These are phyloP conservation scores for Nyssa sinensis DNA, from an alignment of 148 eudicot genomes.

Conservation along the genomic window DNA sequence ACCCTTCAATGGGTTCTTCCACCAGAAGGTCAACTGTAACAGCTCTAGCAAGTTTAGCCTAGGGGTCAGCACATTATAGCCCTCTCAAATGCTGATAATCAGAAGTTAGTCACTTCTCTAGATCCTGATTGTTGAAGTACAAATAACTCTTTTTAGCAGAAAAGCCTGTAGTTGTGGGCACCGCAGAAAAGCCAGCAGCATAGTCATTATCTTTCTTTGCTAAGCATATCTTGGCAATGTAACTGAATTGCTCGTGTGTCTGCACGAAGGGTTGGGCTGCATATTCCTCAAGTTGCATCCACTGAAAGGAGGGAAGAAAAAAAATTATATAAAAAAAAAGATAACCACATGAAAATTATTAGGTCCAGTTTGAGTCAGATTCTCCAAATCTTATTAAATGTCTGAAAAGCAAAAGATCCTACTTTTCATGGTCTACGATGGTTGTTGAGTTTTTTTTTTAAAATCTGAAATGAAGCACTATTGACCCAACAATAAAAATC, in stretches of 20 bases:
- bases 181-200: constrained; percentile 37
- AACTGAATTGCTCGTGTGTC: constrained; percentile 27
- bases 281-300: constrained; percentile 56
- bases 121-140: constrained; percentile 25
- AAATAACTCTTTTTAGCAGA: constrained; percentile 27
- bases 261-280: constrained; percentile 41
- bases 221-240: constrained; percentile 30
- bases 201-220: constrained; percentile 29
- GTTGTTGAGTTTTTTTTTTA: too few relatives aligned
- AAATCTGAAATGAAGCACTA: too few relatives aligned
- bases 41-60: neutral
- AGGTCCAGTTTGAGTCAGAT: neutral
- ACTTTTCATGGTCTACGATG: too few relatives aligned
- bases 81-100: neutral
- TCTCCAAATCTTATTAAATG: neutral
- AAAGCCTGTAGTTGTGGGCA: constrained; percentile 28
- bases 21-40: neutral
- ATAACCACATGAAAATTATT: neutral
- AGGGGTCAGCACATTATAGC: too few relatives aligned
- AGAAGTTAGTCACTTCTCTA: neutral
- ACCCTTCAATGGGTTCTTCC: neutral
- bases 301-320: constrained; percentile 25
- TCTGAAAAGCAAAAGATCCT: too few relatives aligned
- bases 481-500: too few relatives aligned
- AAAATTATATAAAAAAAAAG: neutral